A percentile compares a stretch with the other conserved stretches of the same genome.
phyloP scores from a whole-genome alignment of 305 asterid genomes.

The Solanum hybrid region DNA sequence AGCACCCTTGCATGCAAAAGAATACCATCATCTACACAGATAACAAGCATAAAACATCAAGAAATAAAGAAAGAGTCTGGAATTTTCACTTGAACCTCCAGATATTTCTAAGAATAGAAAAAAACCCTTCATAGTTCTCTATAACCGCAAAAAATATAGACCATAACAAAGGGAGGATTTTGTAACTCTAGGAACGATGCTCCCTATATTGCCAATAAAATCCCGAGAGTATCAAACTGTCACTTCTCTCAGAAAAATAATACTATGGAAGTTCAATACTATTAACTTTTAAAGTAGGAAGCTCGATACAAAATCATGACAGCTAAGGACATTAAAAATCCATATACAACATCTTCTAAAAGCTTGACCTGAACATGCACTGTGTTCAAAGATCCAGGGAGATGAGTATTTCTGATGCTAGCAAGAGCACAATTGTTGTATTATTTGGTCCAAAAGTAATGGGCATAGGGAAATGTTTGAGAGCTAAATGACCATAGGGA shows the following conservation, averaged over 20 bases:
- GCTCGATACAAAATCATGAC: not conserved
- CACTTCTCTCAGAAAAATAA: not conserved
- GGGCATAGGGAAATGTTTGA: not conserved
- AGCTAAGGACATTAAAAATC: not conserved
- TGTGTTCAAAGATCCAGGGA: not conserved
- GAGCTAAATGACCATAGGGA: not conserved
- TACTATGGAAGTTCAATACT: not conserved
- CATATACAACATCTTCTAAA: not conserved
- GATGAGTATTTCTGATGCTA: not conserved
- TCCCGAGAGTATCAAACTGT: not conserved
- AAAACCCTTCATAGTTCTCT: not conserved
- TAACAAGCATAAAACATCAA: not conserved
- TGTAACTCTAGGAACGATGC: not conserved
- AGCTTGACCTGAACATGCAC: not conserved
- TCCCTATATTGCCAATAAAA: not conserved
- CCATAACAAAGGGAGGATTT: not conserved
- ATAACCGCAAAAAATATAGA: not conserved
- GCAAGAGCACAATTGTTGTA: not conserved
- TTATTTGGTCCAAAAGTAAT: not conserved
- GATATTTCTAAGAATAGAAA: not conserved
- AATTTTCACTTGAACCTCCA: not conserved
- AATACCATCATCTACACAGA: constrained; percentile 11
- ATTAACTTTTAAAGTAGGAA: not conserved
- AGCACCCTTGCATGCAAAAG: constrained; percentile 50
- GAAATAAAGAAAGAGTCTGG: not conserved